Evolutionary conservation across 257 asterid genomes (phyloP), one percentile per base, ranked within the genome.

Genomic region (Capsicum chinense): DNA sequence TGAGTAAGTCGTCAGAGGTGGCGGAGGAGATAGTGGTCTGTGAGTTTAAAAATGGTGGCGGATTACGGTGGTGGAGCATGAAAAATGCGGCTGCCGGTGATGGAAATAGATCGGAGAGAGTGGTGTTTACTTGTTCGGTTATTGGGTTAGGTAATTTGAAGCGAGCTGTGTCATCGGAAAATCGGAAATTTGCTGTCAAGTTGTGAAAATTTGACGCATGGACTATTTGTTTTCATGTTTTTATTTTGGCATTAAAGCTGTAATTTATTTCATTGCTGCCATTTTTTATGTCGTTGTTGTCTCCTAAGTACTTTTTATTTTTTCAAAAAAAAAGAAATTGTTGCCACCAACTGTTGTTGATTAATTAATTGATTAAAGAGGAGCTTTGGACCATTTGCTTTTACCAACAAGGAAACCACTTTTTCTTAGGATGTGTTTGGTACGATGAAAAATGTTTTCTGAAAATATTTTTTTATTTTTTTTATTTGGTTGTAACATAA

Each of bases 11-110:
- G 70, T 81, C 88, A 85, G 86, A 69, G 63, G 89, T 80, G 90
- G 91, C 85, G 90, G 95, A 86, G 88, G 89, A 90, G 83, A 93
- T 93, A 89, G 94, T 88, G 76, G 62, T 63, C 26, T 92, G 94
- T 82, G 95, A 94, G 90, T 10, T 92, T 69, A 8, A 64, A 42
- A 44, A 13, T 9, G 89, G 47, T 12, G 85, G 87, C 76, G 90
- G 85, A 15, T 89, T 95, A 67, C 68, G 82, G 85, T 94, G 99
- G 99, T 87, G 97, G 93, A 85, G 94, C 85, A 84, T 92, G 89
- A 82, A 69, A 79, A 87, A 87, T 44, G 86, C 42, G 86, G 92
- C 58, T 89, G 89, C 83, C 81, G 83, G 88, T 35, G 90, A 85
- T 48, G 84, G 62, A 5, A 39, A 47, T 73, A 59, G 88, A 3